Percentiles rank a stretch among this genome's conserved stretches.
Conservation (phyloP, 139 green algal genomes). For the Astrephomene gubernaculifera region DNA sequence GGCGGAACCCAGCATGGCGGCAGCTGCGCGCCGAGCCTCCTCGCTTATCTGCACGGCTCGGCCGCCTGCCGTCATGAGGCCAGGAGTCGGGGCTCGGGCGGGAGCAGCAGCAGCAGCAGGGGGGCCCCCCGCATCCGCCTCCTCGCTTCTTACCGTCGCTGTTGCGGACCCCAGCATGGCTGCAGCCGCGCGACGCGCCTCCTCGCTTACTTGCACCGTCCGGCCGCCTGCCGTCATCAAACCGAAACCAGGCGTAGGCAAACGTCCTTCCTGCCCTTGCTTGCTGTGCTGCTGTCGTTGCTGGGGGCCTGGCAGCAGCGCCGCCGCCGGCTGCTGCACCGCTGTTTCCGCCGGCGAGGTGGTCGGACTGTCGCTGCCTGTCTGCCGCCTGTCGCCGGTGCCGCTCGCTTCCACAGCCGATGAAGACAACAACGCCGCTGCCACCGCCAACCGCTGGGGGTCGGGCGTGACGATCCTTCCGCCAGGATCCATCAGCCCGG, state of each 20-base stretch:
- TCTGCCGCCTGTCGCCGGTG: no score
- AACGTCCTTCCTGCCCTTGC: no score
- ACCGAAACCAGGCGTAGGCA: no score
- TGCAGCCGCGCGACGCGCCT: background rate
- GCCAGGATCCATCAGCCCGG: background rate
- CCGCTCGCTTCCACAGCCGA: no score
- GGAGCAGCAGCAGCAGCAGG: background rate
- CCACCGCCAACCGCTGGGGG: background rate
- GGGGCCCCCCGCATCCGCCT: background rate
- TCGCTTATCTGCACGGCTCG: background rate
- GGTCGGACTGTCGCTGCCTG: no score
- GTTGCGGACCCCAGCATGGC: background rate
- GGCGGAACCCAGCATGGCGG: background rate
- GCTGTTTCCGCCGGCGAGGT: no score
- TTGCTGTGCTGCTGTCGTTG: conserved; percentile 3
- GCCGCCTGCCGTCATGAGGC: background rate
- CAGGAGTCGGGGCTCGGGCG: background rate
- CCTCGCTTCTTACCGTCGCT: no score
- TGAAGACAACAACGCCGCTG: background rate
- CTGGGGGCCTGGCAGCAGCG: no score
- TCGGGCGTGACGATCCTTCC: background rate
- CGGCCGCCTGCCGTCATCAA: background rate
- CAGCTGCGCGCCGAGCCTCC: background rate
- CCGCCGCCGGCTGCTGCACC: background rate
- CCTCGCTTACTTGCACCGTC: background rate